Percentiles rank a stretch among this genome's conserved stretches.
Conservation (phyloP, 1,139 yeast species). For the Nakaseomyces bracarensis region DNA sequence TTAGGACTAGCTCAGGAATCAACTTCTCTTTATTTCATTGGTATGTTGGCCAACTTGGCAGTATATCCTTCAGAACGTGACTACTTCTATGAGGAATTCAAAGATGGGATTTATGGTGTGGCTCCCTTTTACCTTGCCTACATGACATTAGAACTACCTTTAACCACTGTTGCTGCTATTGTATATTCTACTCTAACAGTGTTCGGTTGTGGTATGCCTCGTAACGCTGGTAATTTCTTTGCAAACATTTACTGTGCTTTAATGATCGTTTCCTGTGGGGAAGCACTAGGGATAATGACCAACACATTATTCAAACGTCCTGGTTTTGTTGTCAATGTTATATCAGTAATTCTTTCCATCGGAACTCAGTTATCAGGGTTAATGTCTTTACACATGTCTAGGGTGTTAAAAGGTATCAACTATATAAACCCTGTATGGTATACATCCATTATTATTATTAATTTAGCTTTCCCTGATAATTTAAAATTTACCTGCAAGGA, state of each 20-base stretch:
- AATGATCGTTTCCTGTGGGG: slow-evolving; percentile 64
- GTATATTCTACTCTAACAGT: slow-evolving; percentile 56
- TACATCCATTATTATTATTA: slow-evolving; percentile 48
- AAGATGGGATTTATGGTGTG: slow-evolving; percentile 65
- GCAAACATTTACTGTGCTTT: slow-evolving; percentile 50
- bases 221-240: slow-evolving; percentile 60
- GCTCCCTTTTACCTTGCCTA: slow-evolving; percentile 60
- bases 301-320: slow-evolving; percentile 68
- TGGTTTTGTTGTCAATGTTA: slow-evolving; percentile 69
- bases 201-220: slow-evolving; percentile 66
- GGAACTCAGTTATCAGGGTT: slow-evolving; percentile 85
- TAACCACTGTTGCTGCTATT: slow-evolving; percentile 54
- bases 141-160: slow-evolving; percentile 62
- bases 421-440: slow-evolving; percentile 69
- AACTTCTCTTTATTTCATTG: slow-evolving; percentile 65
- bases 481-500: slow-evolving; percentile 37
- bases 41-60: slow-evolving; percentile 69
- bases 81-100: slow-evolving; percentile 69
- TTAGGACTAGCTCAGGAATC: slow-evolving; percentile 72
- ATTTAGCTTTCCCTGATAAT: slow-evolving; percentile 39
- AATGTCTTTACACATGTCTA: slow-evolving; percentile 68
- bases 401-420: slow-evolving; percentile 58
- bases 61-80: slow-evolving; percentile 67
- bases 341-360: slow-evolving; percentile 53
- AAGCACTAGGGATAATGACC: slow-evolving; percentile 70